A percentile compares a stretch with the other conserved stretches of the same genome.
phyloP scores from a whole-genome alignment of 1,284 basidiomycete species.

The Blastosporella zonata region DNA sequence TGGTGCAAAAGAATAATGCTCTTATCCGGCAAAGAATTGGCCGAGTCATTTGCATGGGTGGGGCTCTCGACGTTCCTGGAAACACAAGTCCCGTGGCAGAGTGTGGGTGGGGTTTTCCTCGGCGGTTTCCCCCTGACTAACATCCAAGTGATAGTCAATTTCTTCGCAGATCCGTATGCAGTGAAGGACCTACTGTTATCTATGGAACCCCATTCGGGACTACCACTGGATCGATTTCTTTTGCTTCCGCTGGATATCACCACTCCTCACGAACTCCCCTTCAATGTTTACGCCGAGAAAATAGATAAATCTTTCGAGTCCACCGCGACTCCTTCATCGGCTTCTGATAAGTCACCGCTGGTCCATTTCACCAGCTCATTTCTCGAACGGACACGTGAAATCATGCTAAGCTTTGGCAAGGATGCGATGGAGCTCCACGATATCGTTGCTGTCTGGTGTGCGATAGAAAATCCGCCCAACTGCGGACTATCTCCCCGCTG shows the following conservation, averaged over 20 bases:
- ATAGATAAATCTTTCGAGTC: conserved; percentile 58
- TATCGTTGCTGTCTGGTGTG: conserved; percentile 79
- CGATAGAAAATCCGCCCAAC: conserved; percentile 60
- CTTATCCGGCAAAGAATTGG: conserved; percentile 62
- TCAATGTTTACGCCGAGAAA: conserved; percentile 51
- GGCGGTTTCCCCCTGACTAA: conserved; percentile 9
- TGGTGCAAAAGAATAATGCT: conserved; percentile 57
- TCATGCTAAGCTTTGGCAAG: conserved; percentile 70
- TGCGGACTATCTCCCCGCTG: conserved; percentile 43
- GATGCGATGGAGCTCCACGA: conserved; percentile 88
- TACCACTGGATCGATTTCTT: conserved; percentile 66
- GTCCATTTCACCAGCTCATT: conserved; percentile 79
- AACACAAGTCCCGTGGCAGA: conserved; percentile 85
- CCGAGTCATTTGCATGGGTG: conserved; percentile 90
- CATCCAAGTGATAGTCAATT: conserved; percentile 68
- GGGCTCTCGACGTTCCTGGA: conserved; percentile 90
- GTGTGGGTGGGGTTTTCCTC: conserved; percentile 41
- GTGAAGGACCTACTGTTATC: conserved; percentile 63
- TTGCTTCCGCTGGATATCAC: conserved; percentile 83
- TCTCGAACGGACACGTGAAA: conserved; percentile 68
- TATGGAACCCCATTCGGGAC: conserved; percentile 30
- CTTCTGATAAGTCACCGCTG: conserved; percentile 50
- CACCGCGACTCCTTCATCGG: conserved; percentile 42
- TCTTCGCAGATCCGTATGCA: conserved; percentile 90
- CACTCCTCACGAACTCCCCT: conserved; percentile 74